These are phyloP conservation scores for Herpetospermum pedunculosum DNA, from an alignment of 306 rosid genomes.

Conservation along the genomic window DNA sequence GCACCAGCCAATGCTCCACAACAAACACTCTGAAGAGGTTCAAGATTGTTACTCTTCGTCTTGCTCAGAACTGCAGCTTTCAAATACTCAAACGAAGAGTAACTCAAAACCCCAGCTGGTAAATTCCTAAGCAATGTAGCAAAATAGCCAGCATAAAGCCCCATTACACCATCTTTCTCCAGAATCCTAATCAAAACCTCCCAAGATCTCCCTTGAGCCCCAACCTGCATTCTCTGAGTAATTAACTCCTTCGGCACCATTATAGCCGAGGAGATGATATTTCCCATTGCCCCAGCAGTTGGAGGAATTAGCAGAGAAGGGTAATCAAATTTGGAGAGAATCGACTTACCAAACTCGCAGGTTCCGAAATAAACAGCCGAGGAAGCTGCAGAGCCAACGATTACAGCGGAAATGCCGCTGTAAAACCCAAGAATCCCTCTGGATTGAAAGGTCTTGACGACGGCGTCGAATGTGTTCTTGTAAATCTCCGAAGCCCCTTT, in stretches of 20 bases:
- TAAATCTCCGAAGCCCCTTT: slow-evolving; percentile 70
- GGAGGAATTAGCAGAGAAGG: slow-evolving; percentile 69
- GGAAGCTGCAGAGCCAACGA: slow-evolving; percentile 76
- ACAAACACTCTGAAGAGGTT: slow-evolving; percentile 69
- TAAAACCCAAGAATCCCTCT: slow-evolving; percentile 65
- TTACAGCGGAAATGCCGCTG: slow-evolving; percentile 76
- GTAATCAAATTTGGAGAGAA: slow-evolving; percentile 35
- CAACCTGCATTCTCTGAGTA: slow-evolving; percentile 85
- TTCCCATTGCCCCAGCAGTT: slow-evolving; percentile 80
- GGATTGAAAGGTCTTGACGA: slow-evolving; percentile 49
- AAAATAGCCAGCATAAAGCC: slow-evolving; percentile 70
- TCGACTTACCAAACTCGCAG: slow-evolving; percentile 73
- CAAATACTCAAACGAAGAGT: slow-evolving; percentile 77
- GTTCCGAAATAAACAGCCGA: slow-evolving; percentile 86
- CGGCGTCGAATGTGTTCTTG: slow-evolving; percentile 54
- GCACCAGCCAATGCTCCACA: slow-evolving; percentile 94
- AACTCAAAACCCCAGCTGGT: slow-evolving; percentile 84
- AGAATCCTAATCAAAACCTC: slow-evolving; percentile 43
- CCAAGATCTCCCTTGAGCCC: slow-evolving; percentile 69
- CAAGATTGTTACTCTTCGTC: slow-evolving; percentile 26
- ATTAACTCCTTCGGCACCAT: slow-evolving; percentile 91
- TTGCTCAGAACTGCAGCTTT: slow-evolving; percentile 47
- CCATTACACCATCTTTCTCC: slow-evolving; percentile 65
- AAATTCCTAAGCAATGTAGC: slow-evolving; percentile 67
- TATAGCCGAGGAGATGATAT: slow-evolving; percentile 65